phyloP scores from a whole-genome alignment of 805 yeast species.

The Blastobotrys parvus region DNA sequence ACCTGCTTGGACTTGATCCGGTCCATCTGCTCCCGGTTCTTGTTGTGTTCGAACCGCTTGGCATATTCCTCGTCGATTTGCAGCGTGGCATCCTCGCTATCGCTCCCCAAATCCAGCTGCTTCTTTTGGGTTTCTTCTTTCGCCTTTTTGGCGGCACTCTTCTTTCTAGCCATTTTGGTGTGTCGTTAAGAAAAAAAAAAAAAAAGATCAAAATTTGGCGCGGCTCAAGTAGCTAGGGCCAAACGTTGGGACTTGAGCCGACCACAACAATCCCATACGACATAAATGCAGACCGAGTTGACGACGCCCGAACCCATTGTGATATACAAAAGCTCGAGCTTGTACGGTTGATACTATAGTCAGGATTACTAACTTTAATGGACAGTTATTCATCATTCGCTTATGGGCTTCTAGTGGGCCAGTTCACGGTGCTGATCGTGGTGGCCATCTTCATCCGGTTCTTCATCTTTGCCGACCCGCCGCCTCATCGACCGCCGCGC shows the following conservation, averaged over 20 bases:
- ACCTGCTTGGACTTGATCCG: constrained; percentile 20
- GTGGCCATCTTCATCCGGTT: constrained; percentile 31
- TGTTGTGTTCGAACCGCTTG: constrained; percentile 24
- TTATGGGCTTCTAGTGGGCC: constrained; percentile 33
- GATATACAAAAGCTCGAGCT: neutral
- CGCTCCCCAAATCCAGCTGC: neutral
- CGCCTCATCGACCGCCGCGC: constrained; percentile 4
- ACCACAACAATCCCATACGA: neutral
- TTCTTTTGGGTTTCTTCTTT: constrained; percentile 30
- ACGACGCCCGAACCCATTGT: constrained; percentile 1
- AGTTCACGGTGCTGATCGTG: constrained; percentile 32
- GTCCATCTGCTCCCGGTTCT: constrained; percentile 26
- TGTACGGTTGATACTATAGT: neutral
- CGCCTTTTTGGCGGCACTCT: constrained; percentile 72
- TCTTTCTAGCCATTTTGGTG: constrained; percentile 68
- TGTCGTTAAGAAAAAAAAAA: neutral
- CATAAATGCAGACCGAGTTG: too few species aligned
- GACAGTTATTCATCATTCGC: constrained; percentile 20
- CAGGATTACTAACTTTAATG: neutral
- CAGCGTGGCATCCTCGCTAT: constrained; percentile 13
- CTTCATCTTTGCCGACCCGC: constrained; percentile 34
- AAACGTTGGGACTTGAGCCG: neutral
- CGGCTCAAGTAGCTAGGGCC: neutral
- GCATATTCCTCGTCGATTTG: constrained; percentile 22
- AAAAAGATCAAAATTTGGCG: neutral